Evolutionary conservation across 345 rosid species (phyloP).

Genomic region (Hirschfeldia incana): DNA sequence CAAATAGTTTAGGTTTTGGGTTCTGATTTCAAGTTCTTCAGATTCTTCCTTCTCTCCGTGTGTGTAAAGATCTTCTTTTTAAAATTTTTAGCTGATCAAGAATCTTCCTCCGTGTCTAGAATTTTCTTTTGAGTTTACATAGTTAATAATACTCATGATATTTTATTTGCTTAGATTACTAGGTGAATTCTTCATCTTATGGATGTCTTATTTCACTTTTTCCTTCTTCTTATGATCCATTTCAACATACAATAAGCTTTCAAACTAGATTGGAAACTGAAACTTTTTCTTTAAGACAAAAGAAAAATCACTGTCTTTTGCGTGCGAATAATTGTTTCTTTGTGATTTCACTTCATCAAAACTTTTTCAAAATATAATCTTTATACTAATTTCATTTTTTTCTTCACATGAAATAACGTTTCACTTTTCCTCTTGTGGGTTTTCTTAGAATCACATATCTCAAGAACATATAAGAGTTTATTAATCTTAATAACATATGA

Average conservation of each 20-base stretch:
- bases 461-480: neutral
- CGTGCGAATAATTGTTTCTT: slow-evolving; percentile 35
- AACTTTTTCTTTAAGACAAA: neutral
- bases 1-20: neutral
- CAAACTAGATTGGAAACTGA: slow-evolving; percentile 28
- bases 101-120: neutral
- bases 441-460: neutral
- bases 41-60: neutral
- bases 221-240: slow-evolving; percentile 1
- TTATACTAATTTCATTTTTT: neutral
- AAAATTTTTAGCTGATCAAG: neutral
- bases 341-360: slow-evolving; percentile 12
- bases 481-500: neutral
- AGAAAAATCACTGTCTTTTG: slow-evolving; percentile 13
- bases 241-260: slow-evolving; percentile 37
- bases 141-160: neutral
- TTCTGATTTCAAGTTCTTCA: neutral
- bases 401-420: slow-evolving; percentile 63
- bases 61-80: neutral
- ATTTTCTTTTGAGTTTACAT: neutral
- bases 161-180: neutral
- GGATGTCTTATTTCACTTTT: slow-evolving; percentile 14
- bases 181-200: neutral
- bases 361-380: neutral
- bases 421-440: neutral